Conservation (phyloP, 2,329 filamentous ascomycete genomes). For the Paramyrothecium sp. region DNA sequence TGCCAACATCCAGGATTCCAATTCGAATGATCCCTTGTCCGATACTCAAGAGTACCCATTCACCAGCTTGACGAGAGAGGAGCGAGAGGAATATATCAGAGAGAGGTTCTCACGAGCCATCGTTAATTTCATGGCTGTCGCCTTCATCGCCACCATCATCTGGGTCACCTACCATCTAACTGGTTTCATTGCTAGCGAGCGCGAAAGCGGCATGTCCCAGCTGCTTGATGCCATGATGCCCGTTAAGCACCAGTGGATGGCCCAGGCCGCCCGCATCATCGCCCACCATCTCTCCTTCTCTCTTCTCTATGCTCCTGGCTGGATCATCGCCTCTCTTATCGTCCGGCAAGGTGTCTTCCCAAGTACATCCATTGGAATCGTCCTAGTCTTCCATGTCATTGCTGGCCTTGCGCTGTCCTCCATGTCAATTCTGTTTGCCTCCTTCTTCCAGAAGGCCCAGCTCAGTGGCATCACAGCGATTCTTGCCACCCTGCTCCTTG, state of each 20-base stretch:
- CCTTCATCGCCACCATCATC: constrained; percentile 76
- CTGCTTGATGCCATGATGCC: constrained; percentile 92
- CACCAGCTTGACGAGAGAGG: constrained; percentile 66
- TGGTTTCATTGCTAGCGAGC: constrained; percentile 80
- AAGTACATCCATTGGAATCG: constrained; percentile 60
- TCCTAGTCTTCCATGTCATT: constrained; percentile 73
- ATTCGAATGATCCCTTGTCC: constrained; percentile 31
- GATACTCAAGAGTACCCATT: constrained; percentile 67
- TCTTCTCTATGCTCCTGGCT: constrained; percentile 76
- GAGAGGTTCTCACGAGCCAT: constrained; percentile 68
- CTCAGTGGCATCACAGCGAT: constrained; percentile 80
- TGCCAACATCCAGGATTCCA: constrained; percentile 46
- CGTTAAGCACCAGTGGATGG: constrained; percentile 69
- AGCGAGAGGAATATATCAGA: constrained; percentile 66
- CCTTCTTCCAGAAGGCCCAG: constrained; percentile 87
- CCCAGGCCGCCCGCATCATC: constrained; percentile 73
- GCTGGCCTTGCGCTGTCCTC: constrained; percentile 76
- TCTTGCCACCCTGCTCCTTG: constrained; percentile 71
- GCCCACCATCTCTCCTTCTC: constrained; percentile 81
- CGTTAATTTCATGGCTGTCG: constrained; percentile 73
- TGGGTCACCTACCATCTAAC: constrained; percentile 85
- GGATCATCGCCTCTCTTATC: constrained; percentile 73
- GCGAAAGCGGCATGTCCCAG: constrained; percentile 84
- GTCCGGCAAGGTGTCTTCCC: constrained; percentile 63
- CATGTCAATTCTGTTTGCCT: constrained; percentile 76